These are phyloP conservation scores for Lepiota venenata DNA, from an alignment of 768 basidiomycete genomes.

Conservation along the genomic window DNA sequence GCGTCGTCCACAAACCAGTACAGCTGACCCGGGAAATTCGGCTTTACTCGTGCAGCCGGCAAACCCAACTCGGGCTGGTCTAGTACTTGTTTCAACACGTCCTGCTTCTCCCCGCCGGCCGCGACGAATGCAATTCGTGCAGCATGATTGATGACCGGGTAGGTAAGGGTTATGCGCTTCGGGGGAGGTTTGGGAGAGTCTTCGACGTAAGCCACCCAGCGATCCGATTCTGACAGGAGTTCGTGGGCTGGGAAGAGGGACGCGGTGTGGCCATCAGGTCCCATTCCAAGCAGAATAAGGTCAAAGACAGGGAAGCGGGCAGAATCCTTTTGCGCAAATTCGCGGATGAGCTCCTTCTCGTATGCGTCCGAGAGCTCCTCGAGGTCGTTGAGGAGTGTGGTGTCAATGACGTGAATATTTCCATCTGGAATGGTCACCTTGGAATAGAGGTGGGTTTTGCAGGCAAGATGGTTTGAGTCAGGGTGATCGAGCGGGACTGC, in stretches of 20 bases:
- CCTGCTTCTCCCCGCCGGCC: constrained; percentile 77
- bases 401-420: constrained; percentile 86
- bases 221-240: constrained; percentile 79
- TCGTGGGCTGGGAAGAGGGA: constrained; percentile 94
- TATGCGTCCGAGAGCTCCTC: constrained; percentile 82
- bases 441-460: constrained; percentile 69
- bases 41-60: constrained; percentile 81
- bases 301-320: constrained; percentile 98
- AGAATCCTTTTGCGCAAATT: constrained; percentile 90
- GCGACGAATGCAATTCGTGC: constrained; percentile 88
- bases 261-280: constrained; percentile 97
- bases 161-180: constrained; percentile 88
- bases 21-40: constrained; percentile 74
- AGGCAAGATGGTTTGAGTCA: constrained; percentile 89
- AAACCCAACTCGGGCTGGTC: constrained; percentile 78
- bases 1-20: constrained; percentile 95
- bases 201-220: constrained; percentile 93
- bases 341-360: constrained; percentile 79
- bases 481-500: constrained; percentile 88
- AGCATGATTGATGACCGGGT: constrained; percentile 88
- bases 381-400: constrained; percentile 58
- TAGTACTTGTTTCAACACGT: constrained; percentile 67
- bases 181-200: constrained; percentile 95
- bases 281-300: constrained; percentile 94
- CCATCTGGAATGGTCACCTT: constrained; percentile 73